These are phyloP conservation scores for Parafenestella ontariensis DNA, from an alignment of 2,329 filamentous ascomycete species.

Conservation along the genomic window DNA sequence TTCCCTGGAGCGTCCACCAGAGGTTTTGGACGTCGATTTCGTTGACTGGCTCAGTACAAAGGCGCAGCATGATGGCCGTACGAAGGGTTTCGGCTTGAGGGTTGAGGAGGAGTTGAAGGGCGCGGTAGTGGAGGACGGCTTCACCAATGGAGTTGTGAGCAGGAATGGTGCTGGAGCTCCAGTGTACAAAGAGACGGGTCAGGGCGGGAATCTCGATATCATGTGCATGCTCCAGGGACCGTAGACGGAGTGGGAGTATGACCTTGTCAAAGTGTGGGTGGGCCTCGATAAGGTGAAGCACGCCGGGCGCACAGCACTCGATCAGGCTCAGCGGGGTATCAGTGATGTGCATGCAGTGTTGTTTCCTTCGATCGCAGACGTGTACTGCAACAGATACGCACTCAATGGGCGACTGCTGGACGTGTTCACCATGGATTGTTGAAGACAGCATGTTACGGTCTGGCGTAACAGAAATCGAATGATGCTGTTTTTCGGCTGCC, in stretches of 20 bases:
- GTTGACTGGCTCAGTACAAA: constrained; percentile 2
- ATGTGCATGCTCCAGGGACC: not conserved
- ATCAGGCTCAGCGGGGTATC: not conserved
- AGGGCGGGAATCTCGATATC: not conserved
- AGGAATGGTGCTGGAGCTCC: not conserved
- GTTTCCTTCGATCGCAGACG: not conserved
- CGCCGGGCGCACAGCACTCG: not conserved
- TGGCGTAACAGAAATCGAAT: not conserved
- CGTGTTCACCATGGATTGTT: not conserved
- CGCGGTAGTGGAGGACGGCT: not conserved
- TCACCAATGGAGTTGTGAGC: not conserved
- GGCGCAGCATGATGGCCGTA: not conserved
- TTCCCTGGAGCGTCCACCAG: not conserved
- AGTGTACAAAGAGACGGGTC: not conserved
- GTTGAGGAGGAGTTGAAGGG: not conserved
- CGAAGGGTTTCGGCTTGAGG: not conserved
- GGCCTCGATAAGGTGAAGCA: not conserved
- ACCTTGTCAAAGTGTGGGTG: not conserved
- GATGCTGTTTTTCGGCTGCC: not conserved
- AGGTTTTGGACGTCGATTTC: constrained; percentile 9
- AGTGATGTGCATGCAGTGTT: not conserved
- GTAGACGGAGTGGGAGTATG: not conserved
- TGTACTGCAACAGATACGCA: not conserved
- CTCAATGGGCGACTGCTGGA: not conserved
- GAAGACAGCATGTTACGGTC: not conserved